Base-by-base conservation (phyloP, 163 green algal genomes). In the Coccomyxa subellipsoidea region DNA sequence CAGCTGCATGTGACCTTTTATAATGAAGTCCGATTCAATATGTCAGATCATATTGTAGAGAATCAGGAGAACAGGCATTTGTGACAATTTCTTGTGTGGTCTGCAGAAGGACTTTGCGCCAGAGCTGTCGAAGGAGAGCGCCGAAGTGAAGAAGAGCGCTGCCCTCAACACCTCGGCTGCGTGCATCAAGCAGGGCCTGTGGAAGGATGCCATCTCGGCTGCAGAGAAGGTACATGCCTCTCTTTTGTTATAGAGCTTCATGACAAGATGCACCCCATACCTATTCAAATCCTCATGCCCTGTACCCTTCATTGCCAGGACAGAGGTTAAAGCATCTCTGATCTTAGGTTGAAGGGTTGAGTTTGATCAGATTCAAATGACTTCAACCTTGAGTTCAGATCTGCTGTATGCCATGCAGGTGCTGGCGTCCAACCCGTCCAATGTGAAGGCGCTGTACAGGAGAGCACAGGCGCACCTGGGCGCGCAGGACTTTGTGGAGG, bases 391-490 rank as follows among this genome's bases (percentile, higher is more conserved):
- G 47, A 59, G 21, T 54, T 59, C 15, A 59, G 23, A 27, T 7
- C 1, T 59, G 1, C 23, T 18, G 15, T 18, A 59, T 59, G 47
- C 47, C 5, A 18, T 80, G 34, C 85, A 94, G 88, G 95, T 96
- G 38, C 87, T 99, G 40, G 94, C 97, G 72, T 70, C 89, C 34
- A 94, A 99, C 75, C 36, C 83, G 29, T 34, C 39, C 81, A 97
- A 98, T 87, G 89, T 96, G 72, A 99, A 99, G 90, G 96, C 94
- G 18, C 91, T 98, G 73, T 99, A 96, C 89, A 88, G 96, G 35
- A 85, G 95, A 2, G 95, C 96, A 3, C 94, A 97, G 79, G 92
- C 92, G 21, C 90, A 89, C 54, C 84, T 95, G 78, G 87, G 73
- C 39, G 85, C 70, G 31, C 35, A 84, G 69, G 96, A 98, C 79